Conservation (phyloP, 176 grass and related monocot genomes). For the Coix lacrymajobi region DNA sequence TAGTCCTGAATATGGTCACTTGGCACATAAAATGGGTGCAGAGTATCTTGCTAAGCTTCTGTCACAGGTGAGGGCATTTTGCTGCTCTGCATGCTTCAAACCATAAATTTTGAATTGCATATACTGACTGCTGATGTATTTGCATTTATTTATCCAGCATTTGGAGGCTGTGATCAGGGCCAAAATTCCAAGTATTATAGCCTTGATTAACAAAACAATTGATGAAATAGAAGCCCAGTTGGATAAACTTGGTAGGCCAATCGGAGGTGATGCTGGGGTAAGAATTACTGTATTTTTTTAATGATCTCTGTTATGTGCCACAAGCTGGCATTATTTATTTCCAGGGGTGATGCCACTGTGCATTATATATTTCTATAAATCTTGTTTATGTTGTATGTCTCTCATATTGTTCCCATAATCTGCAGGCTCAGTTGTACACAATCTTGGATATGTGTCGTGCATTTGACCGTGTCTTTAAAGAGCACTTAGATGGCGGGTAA, state of each 20-base stretch:
- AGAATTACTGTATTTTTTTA: constrained; percentile 22
- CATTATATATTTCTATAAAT: neutral
- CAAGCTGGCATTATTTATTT: constrained; percentile 15
- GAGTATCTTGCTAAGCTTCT: constrained; percentile 98
- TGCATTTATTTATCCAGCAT: constrained; percentile 58
- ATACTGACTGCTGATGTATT: constrained; percentile 15
- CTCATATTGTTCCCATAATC: constrained; percentile 4
- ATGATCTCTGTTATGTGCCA: neutral
- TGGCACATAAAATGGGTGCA: constrained; percentile 99
- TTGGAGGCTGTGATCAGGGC: constrained; percentile 88
- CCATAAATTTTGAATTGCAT: neutral
- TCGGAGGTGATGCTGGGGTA: constrained; percentile 95
- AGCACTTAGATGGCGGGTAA: constrained; percentile 99
- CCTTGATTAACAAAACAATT: constrained; percentile 98
- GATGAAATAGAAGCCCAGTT: constrained; percentile 99
- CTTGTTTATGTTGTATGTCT: constrained; percentile 8
- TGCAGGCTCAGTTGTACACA: constrained; percentile 94
- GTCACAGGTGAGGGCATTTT: constrained; percentile 59
- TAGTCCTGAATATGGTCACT: constrained; percentile 92
- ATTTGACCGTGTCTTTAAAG: constrained; percentile 98
- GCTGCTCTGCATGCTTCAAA: neutral
- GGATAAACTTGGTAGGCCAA: constrained; percentile 87
- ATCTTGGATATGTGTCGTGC: constrained; percentile 99
- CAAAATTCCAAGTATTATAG: constrained; percentile 92
- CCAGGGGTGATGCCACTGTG: neutral